A percentile compares a stretch with the other conserved stretches of the same genome.
phyloP scores from a whole-genome alignment of 2,329 filamentous ascomycete genomes.

The Phaeosphaeria sp. region DNA sequence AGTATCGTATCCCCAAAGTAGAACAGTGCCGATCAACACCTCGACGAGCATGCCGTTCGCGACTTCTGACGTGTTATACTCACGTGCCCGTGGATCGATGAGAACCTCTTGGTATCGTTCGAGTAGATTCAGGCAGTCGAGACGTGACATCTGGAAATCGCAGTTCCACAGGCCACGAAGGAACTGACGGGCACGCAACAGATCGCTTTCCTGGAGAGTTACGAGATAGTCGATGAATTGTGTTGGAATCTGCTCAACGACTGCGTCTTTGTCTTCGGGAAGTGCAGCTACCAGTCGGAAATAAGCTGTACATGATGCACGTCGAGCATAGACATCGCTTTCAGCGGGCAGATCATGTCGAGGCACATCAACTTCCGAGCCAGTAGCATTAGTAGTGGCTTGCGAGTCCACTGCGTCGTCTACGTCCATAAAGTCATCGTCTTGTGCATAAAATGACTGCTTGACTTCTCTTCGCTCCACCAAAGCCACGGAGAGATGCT shows the following conservation, averaged over 20 bases:
- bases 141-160: constrained; percentile 24
- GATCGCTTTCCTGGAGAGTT: constrained; percentile 34
- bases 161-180: constrained; percentile 33
- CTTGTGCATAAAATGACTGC: constrained; percentile 41
- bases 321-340: constrained; percentile 35
- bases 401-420: constrained; percentile 71
- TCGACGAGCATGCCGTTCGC: constrained; percentile 46
- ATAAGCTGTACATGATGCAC: constrained; percentile 39
- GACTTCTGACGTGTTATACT: constrained; percentile 49
- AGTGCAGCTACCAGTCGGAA: constrained; percentile 35
- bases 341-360: constrained; percentile 52
- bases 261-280: constrained; percentile 11
- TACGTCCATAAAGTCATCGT: constrained; percentile 69
- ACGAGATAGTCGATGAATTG: constrained; percentile 37
- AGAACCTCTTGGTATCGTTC: constrained; percentile 41
- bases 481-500: constrained; percentile 40
- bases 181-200: constrained; percentile 41
- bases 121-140: constrained; percentile 36
- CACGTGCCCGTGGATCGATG: constrained; percentile 41
- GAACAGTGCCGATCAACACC: constrained; percentile 36
- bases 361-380: constrained; percentile 47
- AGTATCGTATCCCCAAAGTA: constrained; percentile 30
- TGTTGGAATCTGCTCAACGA: constrained; percentile 26
- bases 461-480: constrained; percentile 35
- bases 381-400: constrained; percentile 55